Conservation (phyloP, 202 grass and related monocot genomes). For the Panicum virgatum region DNA sequence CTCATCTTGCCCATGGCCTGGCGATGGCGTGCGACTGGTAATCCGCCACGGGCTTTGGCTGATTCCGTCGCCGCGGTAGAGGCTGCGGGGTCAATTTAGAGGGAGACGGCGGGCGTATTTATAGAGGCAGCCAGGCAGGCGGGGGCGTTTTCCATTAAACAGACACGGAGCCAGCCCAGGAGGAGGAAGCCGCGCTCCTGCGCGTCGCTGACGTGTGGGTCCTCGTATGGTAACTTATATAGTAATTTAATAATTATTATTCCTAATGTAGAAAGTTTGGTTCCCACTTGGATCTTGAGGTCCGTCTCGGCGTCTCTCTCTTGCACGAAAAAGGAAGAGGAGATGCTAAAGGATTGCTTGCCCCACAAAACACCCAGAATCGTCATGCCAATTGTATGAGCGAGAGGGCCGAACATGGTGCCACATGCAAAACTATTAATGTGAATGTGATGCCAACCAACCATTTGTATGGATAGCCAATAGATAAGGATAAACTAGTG, state of each 20-base stretch:
- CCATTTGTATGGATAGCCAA: not conserved
- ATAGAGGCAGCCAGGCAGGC: not conserved
- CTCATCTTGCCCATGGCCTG: conserved; percentile 59
- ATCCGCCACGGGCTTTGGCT: not conserved
- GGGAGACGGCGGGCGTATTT: conserved; percentile 5
- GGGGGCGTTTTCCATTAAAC: not conserved
- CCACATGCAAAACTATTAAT: not conserved
- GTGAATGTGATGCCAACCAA: not conserved
- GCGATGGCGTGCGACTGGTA: not conserved
- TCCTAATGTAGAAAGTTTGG: not conserved
- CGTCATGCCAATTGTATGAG: not conserved
- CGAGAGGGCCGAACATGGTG: not conserved
- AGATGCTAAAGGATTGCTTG: not conserved
- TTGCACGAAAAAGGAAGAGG: not conserved
- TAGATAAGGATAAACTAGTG: not conserved
- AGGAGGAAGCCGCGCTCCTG: not conserved
- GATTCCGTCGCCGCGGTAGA: not conserved
- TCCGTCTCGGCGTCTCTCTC: no score
- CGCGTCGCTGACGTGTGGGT: not conserved
- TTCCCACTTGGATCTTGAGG: not conserved
- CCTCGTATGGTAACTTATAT: no score
- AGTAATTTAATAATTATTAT: no score
- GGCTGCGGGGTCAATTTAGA: not conserved
- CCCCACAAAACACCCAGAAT: not conserved
- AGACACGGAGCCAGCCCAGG: not conserved